A percentile compares a stretch with the other conserved stretches of the same genome.
Evolutionary conservation across 805 yeast species (phyloP).

Genomic region (Kodamaea nitidulidarum): DNA sequence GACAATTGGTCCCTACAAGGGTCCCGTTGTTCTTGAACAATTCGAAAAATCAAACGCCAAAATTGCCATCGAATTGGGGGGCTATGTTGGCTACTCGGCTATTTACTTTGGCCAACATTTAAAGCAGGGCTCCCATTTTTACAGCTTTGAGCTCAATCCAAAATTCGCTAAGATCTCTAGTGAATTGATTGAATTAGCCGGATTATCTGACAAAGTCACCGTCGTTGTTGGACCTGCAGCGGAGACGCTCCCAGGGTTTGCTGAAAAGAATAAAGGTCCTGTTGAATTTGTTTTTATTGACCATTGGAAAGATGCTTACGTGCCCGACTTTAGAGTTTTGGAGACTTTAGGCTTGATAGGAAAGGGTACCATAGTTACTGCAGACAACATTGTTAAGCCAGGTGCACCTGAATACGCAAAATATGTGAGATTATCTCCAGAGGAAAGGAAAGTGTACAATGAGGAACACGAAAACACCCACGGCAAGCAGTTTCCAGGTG

Average conservation of each 20-base stretch:
- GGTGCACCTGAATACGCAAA: constrained; percentile 39
- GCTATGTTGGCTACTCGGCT: constrained; percentile 36
- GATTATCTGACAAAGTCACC: constrained; percentile 26
- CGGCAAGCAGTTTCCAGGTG: constrained; percentile 29
- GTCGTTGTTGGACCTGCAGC: constrained; percentile 32
- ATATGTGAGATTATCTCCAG: constrained; percentile 37
- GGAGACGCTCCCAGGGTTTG: constrained; percentile 23
- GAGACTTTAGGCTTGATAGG: constrained; percentile 38
- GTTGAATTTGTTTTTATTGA: constrained; percentile 39
- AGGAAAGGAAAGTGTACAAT: constrained; percentile 31
- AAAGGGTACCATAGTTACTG: constrained; percentile 36
- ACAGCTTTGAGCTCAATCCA: constrained; percentile 29
- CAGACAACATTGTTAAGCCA: constrained; percentile 34
- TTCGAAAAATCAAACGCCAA: constrained; percentile 21
- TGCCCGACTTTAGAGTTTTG: constrained; percentile 39
- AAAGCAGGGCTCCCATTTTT: constrained; percentile 25
- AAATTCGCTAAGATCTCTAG: constrained; percentile 29
- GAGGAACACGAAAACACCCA: constrained; percentile 18
- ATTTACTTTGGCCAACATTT: constrained; percentile 28
- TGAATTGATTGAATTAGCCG: constrained; percentile 30
- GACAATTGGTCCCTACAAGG: constrained; percentile 32
- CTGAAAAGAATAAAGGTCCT: constrained; percentile 14
- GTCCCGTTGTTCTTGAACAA: constrained; percentile 21
- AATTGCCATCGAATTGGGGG: constrained; percentile 30
- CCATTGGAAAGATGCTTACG: constrained; percentile 35